Evolutionary conservation across 2,329 filamentous ascomycete species (phyloP).

Genomic region (Aspergillus sp.): DNA sequence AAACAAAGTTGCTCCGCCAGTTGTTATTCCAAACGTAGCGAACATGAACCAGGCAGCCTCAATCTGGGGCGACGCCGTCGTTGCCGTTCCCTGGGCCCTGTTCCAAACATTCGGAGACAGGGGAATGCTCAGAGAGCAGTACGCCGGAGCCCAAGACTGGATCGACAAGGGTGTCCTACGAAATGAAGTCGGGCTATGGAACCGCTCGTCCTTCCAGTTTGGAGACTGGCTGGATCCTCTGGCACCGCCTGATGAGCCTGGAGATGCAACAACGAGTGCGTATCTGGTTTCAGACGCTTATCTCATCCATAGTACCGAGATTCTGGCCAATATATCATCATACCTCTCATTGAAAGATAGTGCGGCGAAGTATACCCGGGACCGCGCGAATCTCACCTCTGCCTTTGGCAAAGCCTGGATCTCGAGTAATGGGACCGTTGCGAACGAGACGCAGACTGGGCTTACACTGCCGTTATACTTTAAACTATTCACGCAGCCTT

Average conservation of each 20-base stretch:
- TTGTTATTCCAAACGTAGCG: conserved; percentile 25
- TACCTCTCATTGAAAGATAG: conserved; percentile 14
- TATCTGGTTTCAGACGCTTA: conserved; percentile 35
- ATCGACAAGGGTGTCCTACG: conserved; percentile 12
- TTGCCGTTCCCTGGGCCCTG: conserved; percentile 34
- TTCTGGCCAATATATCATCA: conserved; percentile 27
- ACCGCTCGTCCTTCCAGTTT: conserved; percentile 25
- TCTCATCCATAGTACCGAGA: conserved; percentile 31
- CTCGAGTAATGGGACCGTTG: conserved; percentile 22
- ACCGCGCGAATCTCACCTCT: conserved; percentile 11
- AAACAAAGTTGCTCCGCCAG: conserved; percentile 13
- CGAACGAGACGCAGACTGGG: conserved; percentile 31
- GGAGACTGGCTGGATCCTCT: conserved; percentile 42
- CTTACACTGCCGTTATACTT: conserved; percentile 30
- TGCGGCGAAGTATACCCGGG: conserved; percentile 14
- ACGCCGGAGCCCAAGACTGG: conserved; percentile 9
- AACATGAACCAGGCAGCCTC: conserved; percentile 18
- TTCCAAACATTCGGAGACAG: conserved; percentile 33
- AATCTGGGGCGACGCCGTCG: conserved; percentile 38
- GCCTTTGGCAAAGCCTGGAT: conserved; percentile 31
- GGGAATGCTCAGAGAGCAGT: conserved; percentile 25
- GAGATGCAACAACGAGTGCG: conserved; percentile 27
- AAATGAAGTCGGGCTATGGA: conserved; percentile 11
- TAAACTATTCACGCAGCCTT: conserved; percentile 16
- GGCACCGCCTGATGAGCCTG: conserved; percentile 32